Evolutionary conservation across 306 rosid species (phyloP).

Genomic region (Prunus davidiana): DNA sequence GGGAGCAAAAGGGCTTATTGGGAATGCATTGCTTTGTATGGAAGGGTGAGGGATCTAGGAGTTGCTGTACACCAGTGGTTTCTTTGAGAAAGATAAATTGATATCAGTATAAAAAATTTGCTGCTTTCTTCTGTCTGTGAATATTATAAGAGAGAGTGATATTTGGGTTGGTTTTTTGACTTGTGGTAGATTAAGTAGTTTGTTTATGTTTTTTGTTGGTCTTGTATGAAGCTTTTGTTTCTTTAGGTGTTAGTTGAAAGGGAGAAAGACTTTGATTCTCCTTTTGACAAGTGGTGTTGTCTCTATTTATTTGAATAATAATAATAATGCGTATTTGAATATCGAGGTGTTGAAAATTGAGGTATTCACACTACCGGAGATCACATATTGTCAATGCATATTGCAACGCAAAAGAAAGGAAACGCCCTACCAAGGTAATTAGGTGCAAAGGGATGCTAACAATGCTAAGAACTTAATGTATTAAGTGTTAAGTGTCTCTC

Average conservation of each 20-base stretch:
- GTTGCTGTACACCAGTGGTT: conserved; percentile 79
- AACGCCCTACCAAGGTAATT: not conserved
- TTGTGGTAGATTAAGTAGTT: not conserved
- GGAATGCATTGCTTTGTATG: conserved; percentile 70
- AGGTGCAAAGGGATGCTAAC: not conserved
- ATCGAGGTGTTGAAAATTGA: not conserved
- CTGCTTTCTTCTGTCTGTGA: not conserved
- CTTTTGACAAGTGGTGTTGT: not conserved
- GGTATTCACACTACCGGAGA: not conserved
- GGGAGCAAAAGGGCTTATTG: conserved; percentile 54
- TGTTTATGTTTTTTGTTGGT: not conserved
- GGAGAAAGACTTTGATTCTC: conserved; percentile 3
- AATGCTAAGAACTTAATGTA: too few relatives aligned
- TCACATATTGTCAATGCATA: not conserved
- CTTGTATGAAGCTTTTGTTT: not conserved
- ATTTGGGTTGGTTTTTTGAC: not conserved
- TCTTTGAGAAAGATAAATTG: conserved; percentile 25
- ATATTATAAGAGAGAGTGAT: not conserved
- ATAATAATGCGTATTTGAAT: not conserved
- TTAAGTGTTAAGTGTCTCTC: too few relatives aligned
- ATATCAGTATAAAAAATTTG: not conserved
- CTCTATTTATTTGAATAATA: not conserved
- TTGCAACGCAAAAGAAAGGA: not conserved
- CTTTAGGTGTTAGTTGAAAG: not conserved
- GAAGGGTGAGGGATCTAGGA: conserved; percentile 61